phyloP scores from a whole-genome alignment of 1,284 basidiomycete genomes.

The Albatrellus sp. region DNA sequence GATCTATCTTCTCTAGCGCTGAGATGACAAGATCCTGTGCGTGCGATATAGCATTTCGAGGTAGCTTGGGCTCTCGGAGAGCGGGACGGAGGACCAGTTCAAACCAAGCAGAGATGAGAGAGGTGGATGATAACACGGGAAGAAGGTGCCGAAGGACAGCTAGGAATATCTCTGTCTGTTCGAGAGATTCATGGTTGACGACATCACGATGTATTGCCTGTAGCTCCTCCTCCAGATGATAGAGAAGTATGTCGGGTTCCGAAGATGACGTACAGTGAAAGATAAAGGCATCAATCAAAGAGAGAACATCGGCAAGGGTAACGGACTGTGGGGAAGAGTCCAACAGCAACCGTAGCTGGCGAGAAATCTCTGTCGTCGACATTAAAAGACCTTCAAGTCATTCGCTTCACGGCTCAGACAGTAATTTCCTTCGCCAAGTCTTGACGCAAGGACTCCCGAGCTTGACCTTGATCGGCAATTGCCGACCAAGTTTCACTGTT shows the following conservation, averaged over 20 bases:
- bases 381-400: too few relatives aligned
- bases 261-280: constrained; percentile 31
- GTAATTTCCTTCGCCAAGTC: too few relatives aligned
- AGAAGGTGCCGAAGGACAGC: constrained; percentile 49
- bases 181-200: constrained; percentile 46
- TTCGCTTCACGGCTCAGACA: too few relatives aligned
- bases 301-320: constrained; percentile 32
- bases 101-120: constrained; percentile 67
- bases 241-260: constrained; percentile 29
- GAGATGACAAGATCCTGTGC: constrained; percentile 63
- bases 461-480: background rate
- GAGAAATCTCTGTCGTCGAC: constrained; percentile 29
- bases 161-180: constrained; percentile 55
- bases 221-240: constrained; percentile 52
- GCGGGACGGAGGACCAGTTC: constrained; percentile 65
- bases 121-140: constrained; percentile 45
- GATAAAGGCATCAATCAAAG: constrained; percentile 40
- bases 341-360: constrained; percentile 42
- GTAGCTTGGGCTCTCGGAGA: constrained; percentile 57
- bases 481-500: background rate
- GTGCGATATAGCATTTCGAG: constrained; percentile 39
- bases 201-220: constrained; percentile 48
- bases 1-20: constrained; percentile 40
- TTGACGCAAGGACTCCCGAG: background rate
- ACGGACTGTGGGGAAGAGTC: constrained; percentile 28